Base-by-base conservation (phyloP, 768 basidiomycete genomes). In the Pleurotus giganteus region DNA sequence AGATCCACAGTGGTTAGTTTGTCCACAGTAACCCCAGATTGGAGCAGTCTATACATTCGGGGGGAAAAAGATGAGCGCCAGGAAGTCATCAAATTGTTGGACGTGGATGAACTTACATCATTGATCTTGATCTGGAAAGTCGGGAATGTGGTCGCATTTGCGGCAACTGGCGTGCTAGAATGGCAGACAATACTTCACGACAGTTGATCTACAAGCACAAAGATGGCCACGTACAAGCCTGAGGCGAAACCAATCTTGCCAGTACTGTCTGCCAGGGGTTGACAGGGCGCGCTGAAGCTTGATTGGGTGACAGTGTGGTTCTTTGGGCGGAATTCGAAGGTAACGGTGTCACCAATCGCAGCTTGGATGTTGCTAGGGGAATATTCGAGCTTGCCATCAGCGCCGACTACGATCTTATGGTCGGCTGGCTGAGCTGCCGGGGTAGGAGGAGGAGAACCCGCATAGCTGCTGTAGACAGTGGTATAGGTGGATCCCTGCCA, bases 21-120 rank as follows among this genome's bases (percentile, higher is more conserved):
- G 83, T 0, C 71, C 71, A 62, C 85, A 85, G 70, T 78, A 85
- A 2, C 74, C 79, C 83, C 81, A 85, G 63, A 84, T 76, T 2
- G 83, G 82, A 5, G 70, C 63, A 26, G 76, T 78, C 76, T 69
- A 54, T 12, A 28, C 70, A 51, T 74, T 42, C 66, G 64, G 26
- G 64, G 61, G 34, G 81, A 81, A 9, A 79, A 53, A 13, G 27
- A 39, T 24, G 4, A 27, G 5, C 1, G 28, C 6, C 21, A 13
- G 31, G 23, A 7, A 23, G 3, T 12, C n/a, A 42, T 19, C 11
- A 53, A 26, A 3, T 19, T 3, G 13, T 9, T 26, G 39, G n/a
- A 29, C 39, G 5, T 23, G 2, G 21, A 21, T 9, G 31, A 46
- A 57, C 60, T 31, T 31, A 64, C 67, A 62, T 79, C 73, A 64